Conservation (phyloP, 73 alveolate species). For the Symbiodinium natans region DNA sequence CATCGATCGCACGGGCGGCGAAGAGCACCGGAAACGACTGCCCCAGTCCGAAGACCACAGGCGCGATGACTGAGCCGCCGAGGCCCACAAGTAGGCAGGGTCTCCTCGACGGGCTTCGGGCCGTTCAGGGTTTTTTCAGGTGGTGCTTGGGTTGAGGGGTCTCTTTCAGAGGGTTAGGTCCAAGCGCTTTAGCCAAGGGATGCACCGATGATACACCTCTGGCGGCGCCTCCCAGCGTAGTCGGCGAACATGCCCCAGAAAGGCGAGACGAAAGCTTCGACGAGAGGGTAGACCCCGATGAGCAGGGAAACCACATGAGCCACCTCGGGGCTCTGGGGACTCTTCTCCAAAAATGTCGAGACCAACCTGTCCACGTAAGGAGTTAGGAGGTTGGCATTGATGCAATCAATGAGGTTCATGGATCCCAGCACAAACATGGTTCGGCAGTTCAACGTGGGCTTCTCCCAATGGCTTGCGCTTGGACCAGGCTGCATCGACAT, state of each 20-base stretch:
- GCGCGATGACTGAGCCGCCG: not conserved
- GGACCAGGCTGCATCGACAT: too few species aligned
- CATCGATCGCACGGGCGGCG: not conserved
- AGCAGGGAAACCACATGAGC: not conserved
- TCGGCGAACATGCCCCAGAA: not conserved
- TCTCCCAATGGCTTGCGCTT: not conserved
- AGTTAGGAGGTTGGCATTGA: not conserved
- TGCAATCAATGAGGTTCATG: not conserved
- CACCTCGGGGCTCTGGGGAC: not conserved
- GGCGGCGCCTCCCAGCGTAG: not conserved
- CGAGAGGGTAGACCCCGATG: not conserved
- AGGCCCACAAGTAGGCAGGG: not conserved
- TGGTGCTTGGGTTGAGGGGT: too few species aligned
- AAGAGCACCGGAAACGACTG: not conserved
- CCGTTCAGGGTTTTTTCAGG: too few species aligned
- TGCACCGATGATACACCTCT: too few species aligned
- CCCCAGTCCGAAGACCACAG: not conserved
- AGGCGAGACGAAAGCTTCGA: not conserved
- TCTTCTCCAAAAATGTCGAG: not conserved
- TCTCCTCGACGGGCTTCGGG: too few species aligned
- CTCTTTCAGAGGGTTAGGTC: too few species aligned
- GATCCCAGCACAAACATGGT: not conserved
- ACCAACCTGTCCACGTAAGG: not conserved
- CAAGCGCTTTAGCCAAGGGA: too few species aligned
- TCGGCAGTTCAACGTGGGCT: not conserved